Conservation (phyloP, 257 asterid genomes). For the Vinca minor region DNA sequence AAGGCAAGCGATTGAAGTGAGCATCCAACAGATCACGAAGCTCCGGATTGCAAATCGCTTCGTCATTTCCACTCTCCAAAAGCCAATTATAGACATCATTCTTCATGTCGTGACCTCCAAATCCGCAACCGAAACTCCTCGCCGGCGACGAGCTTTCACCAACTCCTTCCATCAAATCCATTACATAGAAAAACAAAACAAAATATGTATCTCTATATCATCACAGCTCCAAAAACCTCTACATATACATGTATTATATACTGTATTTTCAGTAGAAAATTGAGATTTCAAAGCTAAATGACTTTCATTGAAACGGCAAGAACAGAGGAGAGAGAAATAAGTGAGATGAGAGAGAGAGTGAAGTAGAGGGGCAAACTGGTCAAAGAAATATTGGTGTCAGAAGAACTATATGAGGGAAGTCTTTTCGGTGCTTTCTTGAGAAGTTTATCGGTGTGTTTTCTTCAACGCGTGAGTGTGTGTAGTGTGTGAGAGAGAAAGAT, state of each 20-base stretch:
- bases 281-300: constrained; percentile 18
- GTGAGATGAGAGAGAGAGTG: constrained; percentile 31
- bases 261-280: background rate
- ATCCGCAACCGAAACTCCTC: constrained; percentile 62
- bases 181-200: constrained; percentile 15
- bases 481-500: constrained; percentile 15
- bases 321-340: background rate
- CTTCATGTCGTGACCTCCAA: constrained; percentile 44
- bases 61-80: constrained; percentile 54
- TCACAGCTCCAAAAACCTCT: background rate
- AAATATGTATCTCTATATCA: background rate
- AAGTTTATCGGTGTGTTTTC: too few species aligned
- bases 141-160: constrained; percentile 95
- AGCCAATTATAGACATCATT: constrained; percentile 65
- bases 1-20: constrained; percentile 84
- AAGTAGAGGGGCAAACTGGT: constrained; percentile 31
- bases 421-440: too few species aligned
- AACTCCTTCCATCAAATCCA: constrained; percentile 82
- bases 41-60: constrained; percentile 51
- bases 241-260: constrained; percentile 4
- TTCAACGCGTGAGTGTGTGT: constrained; percentile 1
- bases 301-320: constrained; percentile 22
- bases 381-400: constrained; percentile 17
- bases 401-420: constrained; percentile 12
- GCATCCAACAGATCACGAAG: constrained; percentile 62